A percentile compares a stretch with the other conserved stretches of the same genome.
phyloP scores from a whole-genome alignment of 2,329 filamentous ascomycete species.

The Talaromyces rugulosus region DNA sequence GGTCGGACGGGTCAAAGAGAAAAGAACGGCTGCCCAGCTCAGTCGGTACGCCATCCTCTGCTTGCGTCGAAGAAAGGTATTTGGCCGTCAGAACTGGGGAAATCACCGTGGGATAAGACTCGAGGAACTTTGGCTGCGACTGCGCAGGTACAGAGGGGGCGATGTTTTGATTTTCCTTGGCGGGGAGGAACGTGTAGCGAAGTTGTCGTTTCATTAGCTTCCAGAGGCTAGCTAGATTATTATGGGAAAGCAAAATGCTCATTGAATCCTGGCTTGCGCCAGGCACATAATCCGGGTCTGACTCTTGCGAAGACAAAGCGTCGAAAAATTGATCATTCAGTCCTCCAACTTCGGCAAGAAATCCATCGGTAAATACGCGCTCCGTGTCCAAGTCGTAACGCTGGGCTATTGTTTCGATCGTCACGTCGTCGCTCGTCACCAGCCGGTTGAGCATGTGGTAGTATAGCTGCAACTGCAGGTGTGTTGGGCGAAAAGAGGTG shows the following conservation, averaged over 20 bases:
- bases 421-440: conserved; percentile 61
- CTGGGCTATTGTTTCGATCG: conserved; percentile 63
- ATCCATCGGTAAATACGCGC: conserved; percentile 68
- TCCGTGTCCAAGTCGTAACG: conserved; percentile 67
- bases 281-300: conserved; percentile 23
- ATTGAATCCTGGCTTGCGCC: conserved; percentile 41
- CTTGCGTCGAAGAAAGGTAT: conserved; percentile 35
- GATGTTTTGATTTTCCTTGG: conserved; percentile 13
- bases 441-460: conserved; percentile 77
- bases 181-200: conserved; percentile 44
- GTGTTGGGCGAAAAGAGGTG: conserved; percentile 66
- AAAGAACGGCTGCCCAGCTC: conserved; percentile 57
- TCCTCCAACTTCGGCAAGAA: conserved; percentile 69
- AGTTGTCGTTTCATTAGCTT: conserved; percentile 60
- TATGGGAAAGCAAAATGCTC: conserved; percentile 54
- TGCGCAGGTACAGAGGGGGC: conserved; percentile 28
- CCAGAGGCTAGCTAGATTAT: conserved; percentile 59
- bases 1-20: conserved; percentile 58
- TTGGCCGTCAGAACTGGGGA: conserved; percentile 43
- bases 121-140: conserved; percentile 30
- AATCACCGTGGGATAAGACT: conserved; percentile 35
- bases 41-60: conserved; percentile 13
- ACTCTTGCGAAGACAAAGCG: conserved; percentile 25
- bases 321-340: conserved; percentile 66
- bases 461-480: conserved; percentile 86